Percentiles rank a stretch among this genome's conserved stretches.
These are phyloP conservation scores for Chenopodium quinoa DNA, from an alignment of 148 eudicot species.

Conservation along the genomic window DNA sequence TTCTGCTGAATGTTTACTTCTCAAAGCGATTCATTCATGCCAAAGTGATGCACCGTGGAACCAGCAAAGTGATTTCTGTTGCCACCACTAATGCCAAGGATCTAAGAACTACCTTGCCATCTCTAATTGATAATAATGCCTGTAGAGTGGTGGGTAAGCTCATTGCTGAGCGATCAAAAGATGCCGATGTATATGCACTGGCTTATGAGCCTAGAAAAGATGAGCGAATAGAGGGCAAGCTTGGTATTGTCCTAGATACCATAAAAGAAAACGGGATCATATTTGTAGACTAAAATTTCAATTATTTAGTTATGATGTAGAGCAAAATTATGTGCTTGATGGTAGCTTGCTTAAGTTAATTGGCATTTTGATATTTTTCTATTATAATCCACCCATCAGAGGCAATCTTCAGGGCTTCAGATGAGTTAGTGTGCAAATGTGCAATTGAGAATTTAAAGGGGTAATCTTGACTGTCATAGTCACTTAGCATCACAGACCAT, in stretches of 20 bases:
- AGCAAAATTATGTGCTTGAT: neutral
- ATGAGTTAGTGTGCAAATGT: neutral
- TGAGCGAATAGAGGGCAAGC: slow-evolving; percentile 69
- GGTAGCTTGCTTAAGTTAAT: neutral
- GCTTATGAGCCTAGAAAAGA: slow-evolving; percentile 67
- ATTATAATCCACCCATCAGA: neutral
- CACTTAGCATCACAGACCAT: too few species aligned
- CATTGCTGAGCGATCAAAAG: slow-evolving; percentile 83
- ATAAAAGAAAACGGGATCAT: slow-evolving; percentile 81
- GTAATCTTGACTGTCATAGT: too few species aligned
- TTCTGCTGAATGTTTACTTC: slow-evolving; percentile 75
- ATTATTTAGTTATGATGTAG: neutral
- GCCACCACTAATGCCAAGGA: slow-evolving; percentile 92
- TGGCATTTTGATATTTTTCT: neutral
- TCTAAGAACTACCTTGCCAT: slow-evolving; percentile 62
- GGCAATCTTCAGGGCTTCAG: neutral
- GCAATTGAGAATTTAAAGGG: too few species aligned
- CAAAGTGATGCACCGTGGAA: slow-evolving; percentile 91
- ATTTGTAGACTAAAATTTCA: slow-evolving; percentile 38
- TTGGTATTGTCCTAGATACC: slow-evolving; percentile 75
- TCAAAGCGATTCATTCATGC: slow-evolving; percentile 82
- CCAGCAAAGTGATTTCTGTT: slow-evolving; percentile 88
- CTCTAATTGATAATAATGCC: slow-evolving; percentile 66
- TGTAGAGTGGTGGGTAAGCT: slow-evolving; percentile 72
- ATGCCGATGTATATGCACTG: slow-evolving; percentile 83